Evolutionary conservation across 768 basidiomycete species (phyloP).

Genomic region (Pisolithus sp.): DNA sequence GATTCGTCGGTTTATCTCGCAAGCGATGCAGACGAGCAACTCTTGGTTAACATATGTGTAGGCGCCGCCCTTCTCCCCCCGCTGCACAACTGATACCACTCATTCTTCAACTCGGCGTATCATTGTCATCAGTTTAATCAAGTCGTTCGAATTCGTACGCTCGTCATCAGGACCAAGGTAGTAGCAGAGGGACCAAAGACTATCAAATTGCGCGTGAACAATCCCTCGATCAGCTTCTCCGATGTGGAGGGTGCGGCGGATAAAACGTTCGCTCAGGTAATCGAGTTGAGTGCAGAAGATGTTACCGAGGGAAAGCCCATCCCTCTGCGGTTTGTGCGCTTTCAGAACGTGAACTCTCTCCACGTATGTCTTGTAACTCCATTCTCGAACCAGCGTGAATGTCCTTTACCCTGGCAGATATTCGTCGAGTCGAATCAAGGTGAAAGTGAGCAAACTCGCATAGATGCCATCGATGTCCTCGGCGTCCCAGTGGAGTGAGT

Average conservation of each 20-base stretch:
- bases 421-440: conserved; percentile 67
- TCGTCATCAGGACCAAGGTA: conserved; percentile 41
- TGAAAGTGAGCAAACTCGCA: conserved; percentile 54
- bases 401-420: conserved; percentile 34
- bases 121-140: conserved; percentile 64
- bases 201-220: conserved; percentile 61
- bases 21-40: conserved; percentile 70
- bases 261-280: conserved; percentile 47
- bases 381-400: neutral
- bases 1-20: conserved; percentile 38
- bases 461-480: conserved; percentile 61
- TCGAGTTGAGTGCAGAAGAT: conserved; percentile 47
- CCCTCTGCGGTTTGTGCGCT: conserved; percentile 56
- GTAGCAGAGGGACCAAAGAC: conserved; percentile 46
- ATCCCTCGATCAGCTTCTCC: conserved; percentile 54
- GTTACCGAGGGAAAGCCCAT: conserved; percentile 39
- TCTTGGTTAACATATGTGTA: conserved; percentile 63
- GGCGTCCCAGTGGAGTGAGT: conserved; percentile 56
- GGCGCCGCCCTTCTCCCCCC: conserved; percentile 17
- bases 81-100: neutral
- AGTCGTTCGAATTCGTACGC: conserved; percentile 53
- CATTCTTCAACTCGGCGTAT: neutral
- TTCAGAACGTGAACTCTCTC: conserved; percentile 61
- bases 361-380: conserved; percentile 36
- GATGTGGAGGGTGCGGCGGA: conserved; percentile 53